Evolutionary conservation across 2,329 filamentous ascomycete species (phyloP).

Genomic region (Kalaharituber pfeilii): DNA sequence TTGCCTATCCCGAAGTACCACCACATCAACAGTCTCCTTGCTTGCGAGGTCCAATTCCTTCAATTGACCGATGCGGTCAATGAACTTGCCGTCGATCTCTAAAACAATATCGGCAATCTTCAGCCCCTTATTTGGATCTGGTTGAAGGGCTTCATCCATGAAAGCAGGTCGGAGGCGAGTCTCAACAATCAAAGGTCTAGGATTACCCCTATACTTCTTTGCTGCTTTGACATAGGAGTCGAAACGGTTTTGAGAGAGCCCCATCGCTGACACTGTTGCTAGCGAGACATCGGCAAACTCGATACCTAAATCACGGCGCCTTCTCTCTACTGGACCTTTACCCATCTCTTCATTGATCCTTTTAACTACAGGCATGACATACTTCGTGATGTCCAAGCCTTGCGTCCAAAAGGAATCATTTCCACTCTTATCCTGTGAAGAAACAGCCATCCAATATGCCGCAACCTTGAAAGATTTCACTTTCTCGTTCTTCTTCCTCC

Average conservation of each 20-base stretch:
- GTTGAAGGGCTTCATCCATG: slow-evolving; percentile 2
- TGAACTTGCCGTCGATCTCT: slow-evolving; percentile 21
- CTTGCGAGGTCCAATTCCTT: slow-evolving; percentile 19
- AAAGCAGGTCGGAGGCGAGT: slow-evolving; percentile 19
- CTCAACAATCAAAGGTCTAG: slow-evolving; percentile 22
- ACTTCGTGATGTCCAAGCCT: slow-evolving; percentile 22
- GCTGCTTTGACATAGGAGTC: slow-evolving; percentile 22
- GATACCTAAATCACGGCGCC: slow-evolving; percentile 20
- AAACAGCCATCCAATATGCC: slow-evolving; percentile 23
- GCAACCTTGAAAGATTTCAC: slow-evolving; percentile 20
- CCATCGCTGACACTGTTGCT: slow-evolving; percentile 22
- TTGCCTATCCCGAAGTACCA: slow-evolving; percentile 21
- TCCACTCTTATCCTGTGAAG: slow-evolving; percentile 20
- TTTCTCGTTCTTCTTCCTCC: slow-evolving; percentile 15
- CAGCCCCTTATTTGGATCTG: slow-evolving; percentile 18
- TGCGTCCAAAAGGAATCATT: slow-evolving; percentile 24
- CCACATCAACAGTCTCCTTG: slow-evolving; percentile 20
- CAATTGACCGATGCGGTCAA: slow-evolving; percentile 21
- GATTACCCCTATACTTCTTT: slow-evolving; percentile 22
- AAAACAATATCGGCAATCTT: slow-evolving; percentile 23
- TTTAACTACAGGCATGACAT: slow-evolving; percentile 21
- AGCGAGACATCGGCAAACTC: slow-evolving; percentile 23
- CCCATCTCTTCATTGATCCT: slow-evolving; percentile 18
- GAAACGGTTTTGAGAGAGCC: slow-evolving; percentile 20
- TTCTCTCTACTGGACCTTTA: slow-evolving; percentile 14